Conservation (phyloP, 495 filamentous ascomycete genomes). For the Penicillium nucicola region DNA sequence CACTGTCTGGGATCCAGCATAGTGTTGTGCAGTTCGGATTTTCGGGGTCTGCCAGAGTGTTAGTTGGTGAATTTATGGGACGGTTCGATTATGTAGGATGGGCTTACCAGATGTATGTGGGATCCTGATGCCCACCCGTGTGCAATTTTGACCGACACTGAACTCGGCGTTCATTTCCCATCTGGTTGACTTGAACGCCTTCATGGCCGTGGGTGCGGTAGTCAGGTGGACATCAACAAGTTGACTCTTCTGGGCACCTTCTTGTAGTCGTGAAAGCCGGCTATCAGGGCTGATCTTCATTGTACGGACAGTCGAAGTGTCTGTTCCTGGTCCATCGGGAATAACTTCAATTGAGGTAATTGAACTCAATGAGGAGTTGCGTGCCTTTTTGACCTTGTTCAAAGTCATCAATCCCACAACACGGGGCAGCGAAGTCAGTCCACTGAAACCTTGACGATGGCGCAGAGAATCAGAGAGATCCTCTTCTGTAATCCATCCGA, state of each 20-base stretch:
- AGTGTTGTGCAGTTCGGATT: slow-evolving; percentile 21
- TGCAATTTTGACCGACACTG: slow-evolving; percentile 22
- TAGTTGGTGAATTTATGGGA: background rate
- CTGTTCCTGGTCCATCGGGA: slow-evolving; percentile 4
- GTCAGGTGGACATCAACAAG: slow-evolving; percentile 1
- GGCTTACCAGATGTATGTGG: slow-evolving; percentile 23
- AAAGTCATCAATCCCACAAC: slow-evolving; percentile 25
- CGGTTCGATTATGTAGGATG: background rate
- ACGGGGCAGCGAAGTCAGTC: slow-evolving; percentile 36
- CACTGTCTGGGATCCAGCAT: slow-evolving; percentile 24
- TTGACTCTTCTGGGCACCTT: slow-evolving; percentile 6
- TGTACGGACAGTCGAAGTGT: slow-evolving; percentile 31
- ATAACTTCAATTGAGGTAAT: slow-evolving; percentile 36
- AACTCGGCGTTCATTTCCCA: slow-evolving; percentile 35
- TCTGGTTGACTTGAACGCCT: slow-evolving; percentile 18
- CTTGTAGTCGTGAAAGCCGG: slow-evolving; percentile 25
- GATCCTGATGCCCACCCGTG: slow-evolving; percentile 28
- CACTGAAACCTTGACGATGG: slow-evolving; percentile 39
- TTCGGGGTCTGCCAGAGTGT: slow-evolving; percentile 7
- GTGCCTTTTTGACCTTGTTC: slow-evolving; percentile 25
- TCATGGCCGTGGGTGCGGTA: background rate
- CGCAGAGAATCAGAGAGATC: slow-evolving; percentile 33
- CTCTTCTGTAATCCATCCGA: slow-evolving; percentile 39
- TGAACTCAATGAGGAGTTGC: slow-evolving; percentile 19
- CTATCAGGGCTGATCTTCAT: slow-evolving; percentile 30